Evolutionary conservation across 169 alveolate species (phyloP), one percentile per base, ranked within the genome.

Genomic region (Cryptosporidium ubiquitum): DNA sequence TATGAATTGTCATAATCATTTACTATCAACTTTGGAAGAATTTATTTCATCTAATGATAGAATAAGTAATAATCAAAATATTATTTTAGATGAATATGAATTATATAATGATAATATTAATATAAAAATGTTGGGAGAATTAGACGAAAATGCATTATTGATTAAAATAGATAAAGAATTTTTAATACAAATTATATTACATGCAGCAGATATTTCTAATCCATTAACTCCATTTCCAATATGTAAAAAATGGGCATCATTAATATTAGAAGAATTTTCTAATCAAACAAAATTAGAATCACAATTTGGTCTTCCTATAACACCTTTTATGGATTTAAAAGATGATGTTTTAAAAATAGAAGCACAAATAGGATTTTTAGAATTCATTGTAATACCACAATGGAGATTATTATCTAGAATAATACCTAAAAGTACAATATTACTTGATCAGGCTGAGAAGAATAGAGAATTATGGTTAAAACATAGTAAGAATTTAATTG

Each of bases 231-330:
- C 96, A 18, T 94, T 94, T 92, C 70, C 75, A 52, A 40, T 93
- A 10, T 93, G 96, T 86, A 52, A 33, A 14, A 68, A 86, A 47
- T 95, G 97, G 96, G 93, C 96, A 1, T 91, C 93, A 14, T 85
- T 92, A 57, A 93, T 94, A 1, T 85, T 94, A 55, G 93, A 91
- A 26, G 98, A 96, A 73, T 95, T 95, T 85, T 93, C 93, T 79
- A 51, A 55, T 23, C 96, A 95, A 89, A 97, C 97, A 0, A 96
- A 94, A 75, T 91, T 93, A 86, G 98, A 96, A 86, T 91, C 92
- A 73, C 91, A 86, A 31, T 70, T 91, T 44, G 94, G 95, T 16
- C 68, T 96, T 5, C 95, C 96, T 29, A 91, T 95, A 1, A 79
- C 89, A 12, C 91, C 95, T 40, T 69, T 79, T 71, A 91, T 94